phyloP scores from a whole-genome alignment of 768 basidiomycete species.

The Xerocomellus dryophilus region DNA sequence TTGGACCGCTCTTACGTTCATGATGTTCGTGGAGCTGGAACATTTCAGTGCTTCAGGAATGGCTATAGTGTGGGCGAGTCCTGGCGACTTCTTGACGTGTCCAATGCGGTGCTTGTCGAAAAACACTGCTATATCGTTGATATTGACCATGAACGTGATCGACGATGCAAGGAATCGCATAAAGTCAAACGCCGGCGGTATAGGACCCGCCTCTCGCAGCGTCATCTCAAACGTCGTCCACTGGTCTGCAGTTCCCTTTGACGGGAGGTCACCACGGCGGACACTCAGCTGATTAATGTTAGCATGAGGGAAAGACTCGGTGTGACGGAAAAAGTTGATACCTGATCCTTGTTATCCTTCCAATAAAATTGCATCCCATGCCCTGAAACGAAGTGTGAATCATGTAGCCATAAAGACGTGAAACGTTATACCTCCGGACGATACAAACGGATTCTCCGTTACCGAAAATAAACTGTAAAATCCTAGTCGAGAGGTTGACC shows the following conservation, averaged over 20 bases:
- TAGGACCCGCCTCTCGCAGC: slow-evolving; percentile 70
- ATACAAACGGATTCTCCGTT: slow-evolving; percentile 80
- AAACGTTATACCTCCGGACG: slow-evolving; percentile 62
- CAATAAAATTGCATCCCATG: slow-evolving; percentile 97
- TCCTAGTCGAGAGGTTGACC: slow-evolving; percentile 33
- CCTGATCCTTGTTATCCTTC: slow-evolving; percentile 91
- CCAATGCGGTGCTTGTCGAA: slow-evolving; percentile 73
- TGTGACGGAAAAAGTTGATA: slow-evolving; percentile 18
- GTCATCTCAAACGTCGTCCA: slow-evolving; percentile 90
- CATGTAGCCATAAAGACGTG: background rate
- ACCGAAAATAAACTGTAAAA: slow-evolving; percentile 83
- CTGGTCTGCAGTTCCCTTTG: slow-evolving; percentile 32
- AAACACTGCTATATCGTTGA: slow-evolving; percentile 71
- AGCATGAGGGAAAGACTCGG: background rate
- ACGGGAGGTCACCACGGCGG: slow-evolving; percentile 66
- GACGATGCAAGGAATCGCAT: slow-evolving; percentile 86
- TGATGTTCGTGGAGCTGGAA: slow-evolving; percentile 55
- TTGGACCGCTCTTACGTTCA: slow-evolving; percentile 63
- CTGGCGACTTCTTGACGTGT: slow-evolving; percentile 58
- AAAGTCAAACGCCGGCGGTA: slow-evolving; percentile 80
- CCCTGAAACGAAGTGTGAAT: slow-evolving; percentile 37
- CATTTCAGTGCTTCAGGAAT: slow-evolving; percentile 54
- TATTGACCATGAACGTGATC: slow-evolving; percentile 83
- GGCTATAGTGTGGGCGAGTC: slow-evolving; percentile 43
- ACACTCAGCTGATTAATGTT: slow-evolving; percentile 61